Evolutionary conservation across 2,329 filamentous ascomycete genomes (phyloP).

Genomic region (Alternaria arborescens): DNA sequence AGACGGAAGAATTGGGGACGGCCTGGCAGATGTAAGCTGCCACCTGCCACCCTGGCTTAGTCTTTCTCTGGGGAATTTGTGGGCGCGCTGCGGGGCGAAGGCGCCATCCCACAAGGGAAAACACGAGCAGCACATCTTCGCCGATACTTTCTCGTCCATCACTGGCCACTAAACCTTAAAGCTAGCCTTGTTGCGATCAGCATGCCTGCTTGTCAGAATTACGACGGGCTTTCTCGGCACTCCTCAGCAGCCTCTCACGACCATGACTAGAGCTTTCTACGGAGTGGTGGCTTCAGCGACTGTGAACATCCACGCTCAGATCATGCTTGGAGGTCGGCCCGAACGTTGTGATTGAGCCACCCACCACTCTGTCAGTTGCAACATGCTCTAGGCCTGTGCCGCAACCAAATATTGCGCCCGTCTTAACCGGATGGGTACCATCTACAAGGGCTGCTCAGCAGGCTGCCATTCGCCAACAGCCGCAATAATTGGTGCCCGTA

Average conservation of each 20-base stretch:
- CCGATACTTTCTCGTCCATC: constrained; percentile 45
- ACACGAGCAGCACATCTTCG: constrained; percentile 22
- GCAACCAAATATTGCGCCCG: background rate
- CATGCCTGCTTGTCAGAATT: constrained; percentile 18
- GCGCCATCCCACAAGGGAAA: constrained; percentile 26
- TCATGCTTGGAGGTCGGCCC: constrained; percentile 6
- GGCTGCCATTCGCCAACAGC: constrained; percentile 22
- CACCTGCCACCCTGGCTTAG: constrained; percentile 29
- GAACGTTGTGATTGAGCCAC: constrained; percentile 2
- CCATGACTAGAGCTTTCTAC: constrained; percentile 2
- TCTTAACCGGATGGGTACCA: constrained; percentile 3
- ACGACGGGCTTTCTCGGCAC: constrained; percentile 18
- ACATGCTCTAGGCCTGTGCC: background rate
- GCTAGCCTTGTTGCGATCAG: constrained; percentile 21
- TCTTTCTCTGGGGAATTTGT: constrained; percentile 28
- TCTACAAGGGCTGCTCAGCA: constrained; percentile 9
- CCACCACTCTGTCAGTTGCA: constrained; percentile 1
- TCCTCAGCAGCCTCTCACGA: constrained; percentile 11
- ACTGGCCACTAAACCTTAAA: constrained; percentile 33
- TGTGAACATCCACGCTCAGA: constrained; percentile 10
- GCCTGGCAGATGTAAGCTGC: constrained; percentile 34
- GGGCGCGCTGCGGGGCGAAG: constrained; percentile 31
- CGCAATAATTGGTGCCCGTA: constrained; percentile 23
- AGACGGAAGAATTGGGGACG: constrained; percentile 31
- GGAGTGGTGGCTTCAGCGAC: constrained; percentile 21